Evolutionary conservation across 768 basidiomycete species (phyloP).

Genomic region (Neoboletus brunneissimus): DNA sequence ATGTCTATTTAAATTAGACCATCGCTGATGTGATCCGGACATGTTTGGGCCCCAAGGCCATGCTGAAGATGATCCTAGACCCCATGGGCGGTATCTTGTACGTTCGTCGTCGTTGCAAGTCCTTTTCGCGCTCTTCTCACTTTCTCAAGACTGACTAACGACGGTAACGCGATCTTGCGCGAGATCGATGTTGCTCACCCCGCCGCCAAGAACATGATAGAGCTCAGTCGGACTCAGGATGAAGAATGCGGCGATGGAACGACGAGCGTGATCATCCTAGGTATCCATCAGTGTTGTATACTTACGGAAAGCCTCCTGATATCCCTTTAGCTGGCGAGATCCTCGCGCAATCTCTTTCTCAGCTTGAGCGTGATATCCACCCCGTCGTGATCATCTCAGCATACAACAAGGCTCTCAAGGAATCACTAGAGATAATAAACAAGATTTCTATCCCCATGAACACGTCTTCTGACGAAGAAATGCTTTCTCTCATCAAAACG

Average conservation of each 20-base stretch:
- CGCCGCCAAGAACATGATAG: slow-evolving; percentile 99
- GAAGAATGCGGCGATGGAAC: slow-evolving; percentile 99
- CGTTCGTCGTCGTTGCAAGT: slow-evolving; percentile 23
- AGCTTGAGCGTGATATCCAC: slow-evolving; percentile 96
- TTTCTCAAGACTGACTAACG: slow-evolving; percentile 78
- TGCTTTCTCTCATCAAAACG: slow-evolving; percentile 96
- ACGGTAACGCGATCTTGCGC: slow-evolving; percentile 97
- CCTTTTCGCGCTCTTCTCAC: not conserved
- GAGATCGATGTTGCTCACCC: slow-evolving; percentile 99
- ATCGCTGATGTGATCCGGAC: slow-evolving; percentile 98
- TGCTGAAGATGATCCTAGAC: slow-evolving; percentile 99
- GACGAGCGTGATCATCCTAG: slow-evolving; percentile 96
- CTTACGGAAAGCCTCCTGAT: not conserved
- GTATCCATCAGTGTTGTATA: slow-evolving; percentile 42
- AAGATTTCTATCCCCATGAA: slow-evolving; percentile 89
- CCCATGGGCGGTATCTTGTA: slow-evolving; percentile 99
- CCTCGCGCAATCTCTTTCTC: slow-evolving; percentile 88
- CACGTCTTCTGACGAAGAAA: slow-evolving; percentile 78
- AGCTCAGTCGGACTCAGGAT: slow-evolving; percentile 95
- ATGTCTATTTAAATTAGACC: slow-evolving; percentile 49
- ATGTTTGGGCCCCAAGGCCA: slow-evolving; percentile 95
- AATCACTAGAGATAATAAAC: slow-evolving; percentile 85
- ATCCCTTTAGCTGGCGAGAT: slow-evolving; percentile 80
- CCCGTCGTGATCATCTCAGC: slow-evolving; percentile 99
- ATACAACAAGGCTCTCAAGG: slow-evolving; percentile 93